phyloP scores from a whole-genome alignment of 441 rosid genomes.

The Corymbia citriodora region DNA sequence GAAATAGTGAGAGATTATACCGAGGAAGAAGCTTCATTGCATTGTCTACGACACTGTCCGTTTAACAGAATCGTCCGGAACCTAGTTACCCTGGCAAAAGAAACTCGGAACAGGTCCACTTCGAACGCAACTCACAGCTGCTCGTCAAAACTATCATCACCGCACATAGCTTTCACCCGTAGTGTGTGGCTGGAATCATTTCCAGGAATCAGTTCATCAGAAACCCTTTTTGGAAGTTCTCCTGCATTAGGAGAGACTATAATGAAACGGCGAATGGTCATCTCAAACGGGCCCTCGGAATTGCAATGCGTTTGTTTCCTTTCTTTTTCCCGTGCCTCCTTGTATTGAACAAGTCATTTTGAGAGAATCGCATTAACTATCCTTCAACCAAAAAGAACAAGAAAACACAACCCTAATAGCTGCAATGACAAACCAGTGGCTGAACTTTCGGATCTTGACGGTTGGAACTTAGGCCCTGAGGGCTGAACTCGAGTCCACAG shows the following conservation, averaged over 20 bases:
- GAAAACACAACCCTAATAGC: not conserved
- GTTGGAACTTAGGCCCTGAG: not conserved
- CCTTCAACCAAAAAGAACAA: not conserved
- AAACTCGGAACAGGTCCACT: not conserved
- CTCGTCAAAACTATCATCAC: not conserved
- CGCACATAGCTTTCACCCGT: not conserved
- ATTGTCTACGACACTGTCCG: not conserved
- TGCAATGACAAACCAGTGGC: not conserved
- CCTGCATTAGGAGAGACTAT: not conserved
- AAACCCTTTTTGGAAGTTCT: not conserved
- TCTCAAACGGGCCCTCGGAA: not conserved
- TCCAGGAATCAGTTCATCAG: not conserved
- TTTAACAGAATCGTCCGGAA: not conserved
- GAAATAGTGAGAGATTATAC: not conserved
- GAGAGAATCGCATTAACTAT: not conserved
- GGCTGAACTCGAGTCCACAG: not conserved
- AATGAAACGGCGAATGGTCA: not conserved
- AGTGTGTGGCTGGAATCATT: not conserved
- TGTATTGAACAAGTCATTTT: not conserved
- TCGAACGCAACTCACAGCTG: not conserved
- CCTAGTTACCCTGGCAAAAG: not conserved
- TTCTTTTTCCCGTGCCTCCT: not conserved
- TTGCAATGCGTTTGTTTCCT: not conserved
- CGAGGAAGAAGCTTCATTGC: not conserved
- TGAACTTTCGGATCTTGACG: not conserved